Conservation (phyloP, 1,284 basidiomycete genomes). For the Rhodotorula sp. region DNA sequence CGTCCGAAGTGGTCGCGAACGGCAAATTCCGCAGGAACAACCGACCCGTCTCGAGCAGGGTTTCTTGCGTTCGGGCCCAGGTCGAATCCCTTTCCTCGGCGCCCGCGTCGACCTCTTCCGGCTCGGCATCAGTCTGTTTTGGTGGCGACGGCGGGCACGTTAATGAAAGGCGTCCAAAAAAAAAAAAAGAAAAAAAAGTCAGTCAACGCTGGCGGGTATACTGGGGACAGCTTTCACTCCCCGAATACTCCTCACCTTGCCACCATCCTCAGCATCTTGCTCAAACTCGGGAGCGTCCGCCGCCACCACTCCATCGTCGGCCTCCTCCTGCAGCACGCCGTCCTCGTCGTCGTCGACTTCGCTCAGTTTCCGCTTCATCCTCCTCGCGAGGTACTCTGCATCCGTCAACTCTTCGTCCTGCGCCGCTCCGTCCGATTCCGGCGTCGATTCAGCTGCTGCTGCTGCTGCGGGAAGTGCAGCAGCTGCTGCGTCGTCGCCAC, state of each 20-base stretch:
- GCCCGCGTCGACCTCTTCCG: not conserved
- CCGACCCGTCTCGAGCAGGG: constrained; percentile 69
- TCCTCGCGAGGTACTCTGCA: constrained; percentile 50
- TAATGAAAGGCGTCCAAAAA: too few relatives aligned
- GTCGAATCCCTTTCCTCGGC: not conserved
- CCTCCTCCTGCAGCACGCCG: constrained; percentile 24
- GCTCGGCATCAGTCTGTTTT: not conserved
- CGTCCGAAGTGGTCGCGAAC: constrained; percentile 74
- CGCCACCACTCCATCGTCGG: not conserved
- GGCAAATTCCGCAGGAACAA: constrained; percentile 90
- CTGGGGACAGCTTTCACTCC: not conserved
- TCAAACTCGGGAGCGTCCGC: not conserved
- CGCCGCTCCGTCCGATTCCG: constrained; percentile 33
- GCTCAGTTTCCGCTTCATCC: constrained; percentile 49
- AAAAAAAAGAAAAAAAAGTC: too few relatives aligned
- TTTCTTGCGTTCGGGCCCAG: constrained; percentile 45
- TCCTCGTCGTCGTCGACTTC: constrained; percentile 43
- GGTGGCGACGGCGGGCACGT: too few relatives aligned
- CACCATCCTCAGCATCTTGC: constrained; percentile 4
- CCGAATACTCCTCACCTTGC: not conserved
- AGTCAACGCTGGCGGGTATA: too few relatives aligned
- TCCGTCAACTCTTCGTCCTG: constrained; percentile 43
- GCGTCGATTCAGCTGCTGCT: not conserved
- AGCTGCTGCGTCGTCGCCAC: not conserved
- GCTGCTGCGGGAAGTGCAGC: not conserved